These are phyloP conservation scores for Boletales sp. DNA, from an alignment of 768 basidiomycete species.

Conservation along the genomic window DNA sequence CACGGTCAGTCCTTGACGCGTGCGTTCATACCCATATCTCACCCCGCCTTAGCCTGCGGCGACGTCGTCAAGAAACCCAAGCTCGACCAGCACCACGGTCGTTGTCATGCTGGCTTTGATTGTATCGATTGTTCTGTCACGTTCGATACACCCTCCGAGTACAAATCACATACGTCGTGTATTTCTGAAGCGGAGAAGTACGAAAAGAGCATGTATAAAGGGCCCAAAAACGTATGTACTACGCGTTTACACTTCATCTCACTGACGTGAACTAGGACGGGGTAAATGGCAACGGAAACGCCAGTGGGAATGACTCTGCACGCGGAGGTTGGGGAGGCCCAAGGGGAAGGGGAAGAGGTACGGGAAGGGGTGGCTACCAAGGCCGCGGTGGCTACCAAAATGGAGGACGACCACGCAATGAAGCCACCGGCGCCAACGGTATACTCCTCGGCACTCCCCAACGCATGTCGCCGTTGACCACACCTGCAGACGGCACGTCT, in stretches of 20 bases:
- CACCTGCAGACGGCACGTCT: constrained; percentile 14
- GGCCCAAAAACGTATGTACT: constrained; percentile 46
- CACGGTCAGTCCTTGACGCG: constrained; percentile 44
- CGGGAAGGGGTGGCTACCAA: constrained; percentile 34
- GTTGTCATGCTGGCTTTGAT: constrained; percentile 67
- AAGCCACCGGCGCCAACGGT: constrained; percentile 62
- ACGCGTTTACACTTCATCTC: constrained; percentile 4
- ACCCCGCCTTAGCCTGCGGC: constrained; percentile 51
- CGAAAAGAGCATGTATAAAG: constrained; percentile 82
- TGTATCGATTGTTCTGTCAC: constrained; percentile 89
- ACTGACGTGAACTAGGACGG: not conserved
- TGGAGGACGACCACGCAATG: constrained; percentile 18
- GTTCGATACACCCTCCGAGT: constrained; percentile 72
- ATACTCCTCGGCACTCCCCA: constrained; percentile 65
- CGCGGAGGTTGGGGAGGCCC: constrained; percentile 7
- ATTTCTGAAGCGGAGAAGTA: constrained; percentile 93
- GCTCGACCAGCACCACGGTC: constrained; percentile 68
- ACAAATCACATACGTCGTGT: constrained; percentile 79
- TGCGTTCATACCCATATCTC: not conserved
- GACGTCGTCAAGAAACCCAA: constrained; percentile 95
- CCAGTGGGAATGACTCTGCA: constrained; percentile 16
- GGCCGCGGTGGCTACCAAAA: constrained; percentile 28
- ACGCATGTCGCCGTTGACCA: constrained; percentile 45
- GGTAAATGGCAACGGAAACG: constrained; percentile 5
- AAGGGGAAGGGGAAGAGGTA: constrained; percentile 30